phyloP scores from a whole-genome alignment of 352 stramenopile species.

The Globisporangium sylvaticum region DNA sequence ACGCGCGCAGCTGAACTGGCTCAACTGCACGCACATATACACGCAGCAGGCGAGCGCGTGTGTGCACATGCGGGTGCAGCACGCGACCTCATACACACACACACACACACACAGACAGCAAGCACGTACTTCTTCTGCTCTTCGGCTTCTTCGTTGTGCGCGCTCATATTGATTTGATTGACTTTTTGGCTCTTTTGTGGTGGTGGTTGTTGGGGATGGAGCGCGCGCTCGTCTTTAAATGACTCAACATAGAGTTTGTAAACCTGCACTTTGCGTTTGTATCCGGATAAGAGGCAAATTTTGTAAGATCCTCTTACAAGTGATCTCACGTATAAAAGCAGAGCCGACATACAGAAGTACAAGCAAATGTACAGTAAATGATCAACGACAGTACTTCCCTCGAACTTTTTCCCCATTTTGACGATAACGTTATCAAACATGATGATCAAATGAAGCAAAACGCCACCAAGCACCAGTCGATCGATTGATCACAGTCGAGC shows the following conservation, averaged over 20 bases:
- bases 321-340: background rate
- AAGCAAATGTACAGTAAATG: no score
- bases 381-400: background rate
- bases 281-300: no score
- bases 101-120: background rate
- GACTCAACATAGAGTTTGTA: no score
- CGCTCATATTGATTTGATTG: constrained; percentile 7
- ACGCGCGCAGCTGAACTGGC: no score
- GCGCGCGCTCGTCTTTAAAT: no score
- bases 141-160: constrained; percentile 43
- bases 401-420: background rate
- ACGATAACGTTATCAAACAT: background rate
- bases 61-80: background rate
- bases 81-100: background rate
- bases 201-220: no score
- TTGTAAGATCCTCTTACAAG: background rate
- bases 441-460: background rate
- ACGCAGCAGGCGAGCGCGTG: background rate
- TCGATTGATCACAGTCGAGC: background rate
- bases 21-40: background rate
- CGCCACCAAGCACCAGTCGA: background rate
- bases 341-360: no score
- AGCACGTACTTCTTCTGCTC: constrained; percentile 62
- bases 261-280: no score
- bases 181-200: background rate